Conservation (phyloP, 768 basidiomycete genomes). For the Rhodotorula kratochvilovae region DNA sequence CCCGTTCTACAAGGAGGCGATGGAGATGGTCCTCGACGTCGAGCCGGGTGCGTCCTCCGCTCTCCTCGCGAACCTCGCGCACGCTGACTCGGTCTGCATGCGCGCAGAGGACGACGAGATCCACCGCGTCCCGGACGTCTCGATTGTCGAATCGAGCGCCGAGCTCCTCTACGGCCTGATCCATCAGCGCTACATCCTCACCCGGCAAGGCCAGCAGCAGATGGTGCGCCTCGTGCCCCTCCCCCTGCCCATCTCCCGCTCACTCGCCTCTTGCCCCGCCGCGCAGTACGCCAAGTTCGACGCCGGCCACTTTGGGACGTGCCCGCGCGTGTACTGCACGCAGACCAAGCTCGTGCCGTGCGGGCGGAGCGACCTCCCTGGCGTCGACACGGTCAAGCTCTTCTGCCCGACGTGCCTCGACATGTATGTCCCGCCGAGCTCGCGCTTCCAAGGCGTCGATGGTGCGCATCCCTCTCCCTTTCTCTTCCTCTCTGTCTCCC, state of each 20-base stretch:
- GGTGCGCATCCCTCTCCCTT: constrained; percentile 55
- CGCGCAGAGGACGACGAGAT: constrained; percentile 64
- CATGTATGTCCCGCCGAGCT: constrained; percentile 90
- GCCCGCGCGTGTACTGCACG: constrained; percentile 91
- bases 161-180: constrained; percentile 96
- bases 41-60: constrained; percentile 62
- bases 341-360: constrained; percentile 86
- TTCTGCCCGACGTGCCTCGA: constrained; percentile 98
- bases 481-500: not conserved
- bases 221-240: constrained; percentile 62
- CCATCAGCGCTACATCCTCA: constrained; percentile 95
- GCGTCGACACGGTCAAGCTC: constrained; percentile 93
- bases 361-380: constrained; percentile 90
- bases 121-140: constrained; percentile 93
- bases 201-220: constrained; percentile 82
- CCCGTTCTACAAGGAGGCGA: constrained; percentile 99
- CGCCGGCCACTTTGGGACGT: constrained; percentile 79
- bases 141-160: constrained; percentile 94
- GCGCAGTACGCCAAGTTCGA: constrained; percentile 92
- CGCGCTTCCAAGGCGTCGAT: constrained; percentile 90
- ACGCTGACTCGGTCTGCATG: not conserved
- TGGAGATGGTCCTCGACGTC: constrained; percentile 99
- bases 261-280: not conserved
- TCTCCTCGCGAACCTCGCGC: constrained; percentile 53
- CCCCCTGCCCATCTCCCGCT: not conserved